Conservation (phyloP, 306 rosid species). For the Arachis stenosperma region DNA sequence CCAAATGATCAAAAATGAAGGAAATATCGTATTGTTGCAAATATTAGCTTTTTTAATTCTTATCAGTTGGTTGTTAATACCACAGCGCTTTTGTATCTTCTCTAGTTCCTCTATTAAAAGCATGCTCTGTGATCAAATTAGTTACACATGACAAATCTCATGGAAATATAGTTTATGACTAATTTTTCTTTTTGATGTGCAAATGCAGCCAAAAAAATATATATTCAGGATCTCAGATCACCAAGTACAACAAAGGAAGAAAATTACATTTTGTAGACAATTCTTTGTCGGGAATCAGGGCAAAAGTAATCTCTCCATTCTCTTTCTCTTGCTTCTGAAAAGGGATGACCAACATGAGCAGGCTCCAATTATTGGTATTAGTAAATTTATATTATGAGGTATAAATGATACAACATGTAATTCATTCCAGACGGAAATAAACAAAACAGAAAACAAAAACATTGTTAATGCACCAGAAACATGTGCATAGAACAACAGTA, state of each 20-base stretch:
- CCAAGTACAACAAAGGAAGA: not conserved
- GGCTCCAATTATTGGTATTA: conserved; percentile 1
- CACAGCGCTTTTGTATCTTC: not conserved
- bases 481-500: conserved; percentile 1
- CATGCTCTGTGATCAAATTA: not conserved
- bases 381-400: not conserved
- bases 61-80: not conserved
- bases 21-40: not conserved
- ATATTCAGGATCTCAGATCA: not conserved
- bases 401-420: not conserved
- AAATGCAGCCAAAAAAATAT: not conserved
- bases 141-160: not conserved
- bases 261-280: conserved; percentile 27
- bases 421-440: not conserved
- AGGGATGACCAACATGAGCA: conserved; percentile 15
- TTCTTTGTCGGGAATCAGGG: conserved; percentile 14
- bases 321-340: conserved; percentile 1
- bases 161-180: not conserved
- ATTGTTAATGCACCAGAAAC: not conserved
- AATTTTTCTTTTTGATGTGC: not conserved
- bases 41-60: not conserved
- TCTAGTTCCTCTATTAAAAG: not conserved
- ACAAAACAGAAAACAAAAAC: conserved; percentile 2
- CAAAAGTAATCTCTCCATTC: not conserved
- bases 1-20: not conserved